Conservation (phyloP, 176 grass and related monocot species). For the Juncus inflexus region DNA sequence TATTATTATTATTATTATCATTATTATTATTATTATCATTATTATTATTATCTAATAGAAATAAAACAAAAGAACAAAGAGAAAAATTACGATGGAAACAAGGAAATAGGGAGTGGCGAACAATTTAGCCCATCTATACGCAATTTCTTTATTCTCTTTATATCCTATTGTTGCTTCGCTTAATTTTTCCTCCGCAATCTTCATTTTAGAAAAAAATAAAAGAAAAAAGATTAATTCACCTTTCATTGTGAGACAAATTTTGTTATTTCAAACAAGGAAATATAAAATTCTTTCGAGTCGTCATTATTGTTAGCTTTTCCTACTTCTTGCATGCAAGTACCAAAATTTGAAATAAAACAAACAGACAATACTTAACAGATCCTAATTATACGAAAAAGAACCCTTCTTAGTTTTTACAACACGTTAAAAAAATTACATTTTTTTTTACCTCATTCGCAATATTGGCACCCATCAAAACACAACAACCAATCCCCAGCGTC, state of each 20-base stretch:
- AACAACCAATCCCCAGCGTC: conserved; percentile 82
- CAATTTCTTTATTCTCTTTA: conserved; percentile 72
- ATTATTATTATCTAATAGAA: neutral
- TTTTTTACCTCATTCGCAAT: conserved; percentile 87
- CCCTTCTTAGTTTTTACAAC: too few species aligned
- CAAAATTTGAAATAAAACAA: too few species aligned
- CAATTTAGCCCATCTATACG: conserved; percentile 58
- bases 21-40: neutral
- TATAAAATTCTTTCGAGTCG: too few species aligned
- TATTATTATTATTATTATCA: neutral
- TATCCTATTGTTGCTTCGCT: conserved; percentile 97
- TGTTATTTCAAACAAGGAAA: too few species aligned
- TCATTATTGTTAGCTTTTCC: too few species aligned
- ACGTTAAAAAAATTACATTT: neutral
- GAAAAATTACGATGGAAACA: conserved; percentile 54
- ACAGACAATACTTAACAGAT: too few species aligned
- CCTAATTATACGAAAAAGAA: too few species aligned
- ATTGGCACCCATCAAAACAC: conserved; percentile 98
- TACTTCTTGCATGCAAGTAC: too few species aligned
- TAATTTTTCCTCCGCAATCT: conserved; percentile 94
- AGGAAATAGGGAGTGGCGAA: conserved; percentile 82
- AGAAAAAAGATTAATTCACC: neutral
- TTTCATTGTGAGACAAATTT: too few species aligned
- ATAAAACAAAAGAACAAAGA: neutral
- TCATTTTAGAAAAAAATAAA: conserved; percentile 22